phyloP scores from a whole-genome alignment of 768 basidiomycete species.

The Amyloporia xantha region DNA sequence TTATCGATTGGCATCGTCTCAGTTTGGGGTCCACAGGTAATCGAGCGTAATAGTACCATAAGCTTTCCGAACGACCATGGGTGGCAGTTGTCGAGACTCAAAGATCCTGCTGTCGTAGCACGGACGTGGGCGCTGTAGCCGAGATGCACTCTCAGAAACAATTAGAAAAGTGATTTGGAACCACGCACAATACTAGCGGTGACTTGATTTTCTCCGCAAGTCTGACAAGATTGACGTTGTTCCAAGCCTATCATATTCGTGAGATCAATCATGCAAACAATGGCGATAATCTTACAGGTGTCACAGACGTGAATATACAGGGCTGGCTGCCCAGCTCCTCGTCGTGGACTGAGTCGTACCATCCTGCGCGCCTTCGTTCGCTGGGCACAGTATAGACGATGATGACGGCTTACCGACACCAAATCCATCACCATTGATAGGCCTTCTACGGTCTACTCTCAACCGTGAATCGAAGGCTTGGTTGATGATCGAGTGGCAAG shows the following conservation, averaged over 20 bases:
- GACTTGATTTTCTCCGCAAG: constrained; percentile 97
- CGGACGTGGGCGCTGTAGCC: constrained; percentile 77
- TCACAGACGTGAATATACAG: constrained; percentile 93
- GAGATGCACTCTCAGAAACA: too few relatives aligned
- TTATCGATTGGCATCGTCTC: too few relatives aligned
- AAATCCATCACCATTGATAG: constrained; percentile 96
- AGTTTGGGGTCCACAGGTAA: too few relatives aligned
- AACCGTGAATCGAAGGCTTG: constrained; percentile 94
- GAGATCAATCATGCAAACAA: background rate
- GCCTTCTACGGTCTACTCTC: constrained; percentile 70
- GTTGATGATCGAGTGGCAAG: constrained; percentile 94
- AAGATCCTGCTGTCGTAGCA: constrained; percentile 85
- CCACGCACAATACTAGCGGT: constrained; percentile 82
- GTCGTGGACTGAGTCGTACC: constrained; percentile 88
- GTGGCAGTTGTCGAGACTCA: constrained; percentile 93
- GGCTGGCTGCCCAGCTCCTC: constrained; percentile 82
- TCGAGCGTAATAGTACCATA: too few relatives aligned
- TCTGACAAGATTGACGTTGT: constrained; percentile 88
- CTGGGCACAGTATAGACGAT: background rate
- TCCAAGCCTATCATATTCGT: constrained; percentile 69
- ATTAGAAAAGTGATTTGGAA: too few relatives aligned
- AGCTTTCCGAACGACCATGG: constrained; percentile 89
- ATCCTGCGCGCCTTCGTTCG: constrained; percentile 43
- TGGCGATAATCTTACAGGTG: constrained; percentile 57
- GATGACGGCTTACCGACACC: constrained; percentile 65